A percentile compares a stretch with the other conserved stretches of the same genome.
phyloP scores from a whole-genome alignment of 768 basidiomycete genomes.

The Russula brevipes region DNA sequence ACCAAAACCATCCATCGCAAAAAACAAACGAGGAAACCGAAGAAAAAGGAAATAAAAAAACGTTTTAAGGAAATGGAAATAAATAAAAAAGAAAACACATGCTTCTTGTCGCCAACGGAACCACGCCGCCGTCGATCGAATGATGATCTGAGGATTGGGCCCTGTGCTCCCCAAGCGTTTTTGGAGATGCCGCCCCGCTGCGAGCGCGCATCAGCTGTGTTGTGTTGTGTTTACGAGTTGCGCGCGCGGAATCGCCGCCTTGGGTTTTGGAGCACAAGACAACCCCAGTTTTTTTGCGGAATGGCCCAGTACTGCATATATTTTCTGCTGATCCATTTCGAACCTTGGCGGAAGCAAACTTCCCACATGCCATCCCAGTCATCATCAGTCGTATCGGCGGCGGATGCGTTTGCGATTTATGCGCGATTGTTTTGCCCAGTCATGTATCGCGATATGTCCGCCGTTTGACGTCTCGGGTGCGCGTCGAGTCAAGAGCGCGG shows the following conservation, averaged over 20 bases:
- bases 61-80: background rate
- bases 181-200: too few relatives aligned
- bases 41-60: background rate
- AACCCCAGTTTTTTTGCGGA: constrained; percentile 5
- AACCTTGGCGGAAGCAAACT: background rate
- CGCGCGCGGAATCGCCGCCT: background rate
- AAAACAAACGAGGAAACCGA: background rate
- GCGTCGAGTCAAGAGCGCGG: too few relatives aligned
- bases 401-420: too few relatives aligned
- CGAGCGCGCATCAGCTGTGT: too few relatives aligned
- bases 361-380: too few relatives aligned
- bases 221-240: too few relatives aligned
- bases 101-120: background rate
- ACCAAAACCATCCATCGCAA: too few relatives aligned
- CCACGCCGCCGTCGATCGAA: background rate
- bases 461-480: too few relatives aligned
- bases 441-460: too few relatives aligned
- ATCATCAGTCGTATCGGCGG: too few relatives aligned
- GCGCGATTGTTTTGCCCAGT: too few relatives aligned
- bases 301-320: constrained; percentile 1
- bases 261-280: background rate
- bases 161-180: too few relatives aligned
- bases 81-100: background rate
- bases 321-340: constrained; percentile 1
- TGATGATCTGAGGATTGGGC: background rate